Evolutionary conservation across 768 basidiomycete species (phyloP), one percentile per base, ranked within the genome.

Genomic region (Suillus subluteus): DNA sequence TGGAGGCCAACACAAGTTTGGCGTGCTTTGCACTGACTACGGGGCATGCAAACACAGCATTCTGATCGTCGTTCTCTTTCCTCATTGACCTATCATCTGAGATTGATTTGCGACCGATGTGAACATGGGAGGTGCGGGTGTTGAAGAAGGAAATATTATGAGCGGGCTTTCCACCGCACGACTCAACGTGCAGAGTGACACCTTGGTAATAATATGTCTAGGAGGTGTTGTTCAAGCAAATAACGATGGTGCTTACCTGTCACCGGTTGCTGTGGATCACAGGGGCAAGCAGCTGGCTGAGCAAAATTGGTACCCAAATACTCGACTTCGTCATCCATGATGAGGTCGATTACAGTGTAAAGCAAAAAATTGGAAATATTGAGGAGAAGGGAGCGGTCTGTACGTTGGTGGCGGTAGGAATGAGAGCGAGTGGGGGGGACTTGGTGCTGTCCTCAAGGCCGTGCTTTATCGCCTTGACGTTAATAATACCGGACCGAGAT

Each of bases 21-120:
- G 92, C 91, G 79, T 94, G 92, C 72, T 80, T 86, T 32, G 92
- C 85, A 75, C 90, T 92, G 69, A 94, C 89, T 56, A 94, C 92
- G 38, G 91, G 88, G 73, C 92, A 93, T 59, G 87, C 79, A 69
- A 93, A 93, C 76, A 87, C 84, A 18, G 87, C 90, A 65, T 82
- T 82, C 64, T 83, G 82, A 59, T 75, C 74, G 32, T 82, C 81
- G 61, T 76, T 76, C 65, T 79, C 81, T 58, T 76, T 73, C 58
- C 77, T 73, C 76, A 80, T 76, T 68, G 78, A 74, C 66, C 74
- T 80, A 48, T 74, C 70, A 69, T 86, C 82, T 65, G 80, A 81
- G 23, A 83, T 74, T 12, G 91, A 87, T 66, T 87, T 87, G 58
- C 92, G 87, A 5, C 92, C 92, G 72, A 94, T 87, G 67, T 85